These are phyloP conservation scores for Chaetoceros tenuissimus DNA, from an alignment of 108 stramenopile genomes.

Conservation along the genomic window DNA sequence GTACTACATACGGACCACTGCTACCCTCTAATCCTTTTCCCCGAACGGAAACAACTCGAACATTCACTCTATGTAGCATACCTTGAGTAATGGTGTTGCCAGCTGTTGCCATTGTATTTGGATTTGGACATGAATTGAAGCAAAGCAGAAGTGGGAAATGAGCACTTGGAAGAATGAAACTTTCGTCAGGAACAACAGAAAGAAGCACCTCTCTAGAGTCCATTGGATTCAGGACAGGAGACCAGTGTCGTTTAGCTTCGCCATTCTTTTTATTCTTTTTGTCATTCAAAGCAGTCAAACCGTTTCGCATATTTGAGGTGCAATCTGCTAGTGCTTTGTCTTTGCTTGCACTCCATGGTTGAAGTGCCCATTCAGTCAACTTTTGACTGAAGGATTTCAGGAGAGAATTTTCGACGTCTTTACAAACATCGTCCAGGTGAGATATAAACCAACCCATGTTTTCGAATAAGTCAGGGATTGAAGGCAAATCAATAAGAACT, in stretches of 20 bases:
- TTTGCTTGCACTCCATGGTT: conserved; percentile 72
- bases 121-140: conserved; percentile 31
- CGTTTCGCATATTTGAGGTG: conserved; percentile 52
- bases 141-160: conserved; percentile 79
- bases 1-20: not conserved
- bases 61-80: not conserved
- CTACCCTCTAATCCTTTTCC: not conserved
- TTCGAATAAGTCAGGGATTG: conserved; percentile 26
- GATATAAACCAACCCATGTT: conserved; percentile 55
- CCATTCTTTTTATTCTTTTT: conserved; percentile 2
- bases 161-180: conserved; percentile 79
- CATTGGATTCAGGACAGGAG: conserved; percentile 56
- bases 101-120: not conserved
- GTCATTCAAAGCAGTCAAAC: conserved; percentile 26
- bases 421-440: conserved; percentile 56
- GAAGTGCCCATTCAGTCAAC: conserved; percentile 72
- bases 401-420: conserved; percentile 55
- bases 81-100: not conserved
- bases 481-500: not conserved
- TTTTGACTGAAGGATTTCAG: conserved; percentile 66
- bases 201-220: conserved; percentile 46
- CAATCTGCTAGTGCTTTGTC: conserved; percentile 56
- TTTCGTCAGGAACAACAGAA: conserved; percentile 52
- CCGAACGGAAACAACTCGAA: not conserved
- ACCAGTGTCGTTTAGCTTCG: not conserved